Conservation (phyloP, 2,329 filamentous ascomycete genomes). For the Fusarium armeniacum region DNA sequence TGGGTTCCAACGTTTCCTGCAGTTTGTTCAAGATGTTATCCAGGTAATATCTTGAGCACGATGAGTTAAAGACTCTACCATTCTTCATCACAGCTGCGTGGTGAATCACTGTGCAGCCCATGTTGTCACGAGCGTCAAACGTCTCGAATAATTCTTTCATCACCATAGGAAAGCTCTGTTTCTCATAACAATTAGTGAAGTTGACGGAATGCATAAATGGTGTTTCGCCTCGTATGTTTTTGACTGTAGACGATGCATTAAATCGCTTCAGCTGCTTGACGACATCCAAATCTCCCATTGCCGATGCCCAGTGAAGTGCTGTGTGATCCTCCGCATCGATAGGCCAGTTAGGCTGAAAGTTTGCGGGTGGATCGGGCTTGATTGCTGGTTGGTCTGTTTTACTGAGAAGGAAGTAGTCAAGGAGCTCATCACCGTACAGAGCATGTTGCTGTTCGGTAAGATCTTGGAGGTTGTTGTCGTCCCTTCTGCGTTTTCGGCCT, state of each 20-base stretch:
- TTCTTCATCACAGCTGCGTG: constrained; percentile 92
- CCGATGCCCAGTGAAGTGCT: constrained; percentile 95
- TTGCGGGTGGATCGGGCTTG: constrained; percentile 82
- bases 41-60: constrained; percentile 92
- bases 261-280: constrained; percentile 88
- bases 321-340: constrained; percentile 95
- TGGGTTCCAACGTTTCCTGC: constrained; percentile 80
- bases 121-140: constrained; percentile 82
- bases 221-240: constrained; percentile 84
- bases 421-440: constrained; percentile 89
- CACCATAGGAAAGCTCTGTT: constrained; percentile 87
- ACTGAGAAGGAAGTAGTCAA: constrained; percentile 95
- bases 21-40: constrained; percentile 92
- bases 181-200: constrained; percentile 98
- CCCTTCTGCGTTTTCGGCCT: constrained; percentile 82
- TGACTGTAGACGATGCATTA: constrained; percentile 78
- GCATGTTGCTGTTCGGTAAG: constrained; percentile 85
- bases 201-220: constrained; percentile 94
- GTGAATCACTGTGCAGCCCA: constrained; percentile 90
- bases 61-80: constrained; percentile 84
- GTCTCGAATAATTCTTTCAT: constrained; percentile 87
- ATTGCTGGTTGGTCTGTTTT: constrained; percentile 81
- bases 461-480: constrained; percentile 70
- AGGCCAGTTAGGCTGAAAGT: constrained; percentile 90
- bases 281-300: constrained; percentile 95